phyloP scores from a whole-genome alignment of 2,329 filamentous ascomycete genomes.

The Cladosporium sp. region DNA sequence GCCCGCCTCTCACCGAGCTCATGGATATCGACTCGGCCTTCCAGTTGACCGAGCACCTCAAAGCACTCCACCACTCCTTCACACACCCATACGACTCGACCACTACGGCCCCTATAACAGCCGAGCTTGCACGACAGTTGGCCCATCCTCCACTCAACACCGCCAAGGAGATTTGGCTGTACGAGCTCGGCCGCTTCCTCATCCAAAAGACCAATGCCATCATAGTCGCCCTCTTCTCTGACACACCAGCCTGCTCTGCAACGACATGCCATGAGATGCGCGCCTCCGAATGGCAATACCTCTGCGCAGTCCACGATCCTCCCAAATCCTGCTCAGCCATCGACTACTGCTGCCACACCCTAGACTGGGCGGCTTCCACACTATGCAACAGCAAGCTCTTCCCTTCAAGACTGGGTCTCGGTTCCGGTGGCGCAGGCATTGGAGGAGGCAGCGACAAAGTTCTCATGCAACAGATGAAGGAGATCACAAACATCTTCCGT shows the following conservation, averaged over 20 bases:
- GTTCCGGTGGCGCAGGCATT: constrained; percentile 29
- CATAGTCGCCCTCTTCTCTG: constrained; percentile 88
- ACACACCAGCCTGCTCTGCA: constrained; percentile 81
- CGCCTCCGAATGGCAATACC: constrained; percentile 97
- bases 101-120: constrained; percentile 69
- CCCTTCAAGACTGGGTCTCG: constrained; percentile 71
- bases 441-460: constrained; percentile 30
- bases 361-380: constrained; percentile 95
- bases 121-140: constrained; percentile 69
- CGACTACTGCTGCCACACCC: constrained; percentile 97
- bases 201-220: constrained; percentile 91
- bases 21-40: constrained; percentile 94
- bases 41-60: constrained; percentile 94
- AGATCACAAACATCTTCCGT: constrained; percentile 91
- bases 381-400: constrained; percentile 95
- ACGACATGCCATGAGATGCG: constrained; percentile 96
- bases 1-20: constrained; percentile 81
- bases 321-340: constrained; percentile 97
- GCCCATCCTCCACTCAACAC: constrained; percentile 75
- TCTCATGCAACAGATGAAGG: constrained; percentile 62
- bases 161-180: constrained; percentile 89
- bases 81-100: constrained; percentile 70
- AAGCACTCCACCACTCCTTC: constrained; percentile 80
- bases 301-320: constrained; percentile 94
- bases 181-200: constrained; percentile 94